phyloP scores from a whole-genome alignment of 352 stramenopile genomes.

The Phytopythium montanum region DNA sequence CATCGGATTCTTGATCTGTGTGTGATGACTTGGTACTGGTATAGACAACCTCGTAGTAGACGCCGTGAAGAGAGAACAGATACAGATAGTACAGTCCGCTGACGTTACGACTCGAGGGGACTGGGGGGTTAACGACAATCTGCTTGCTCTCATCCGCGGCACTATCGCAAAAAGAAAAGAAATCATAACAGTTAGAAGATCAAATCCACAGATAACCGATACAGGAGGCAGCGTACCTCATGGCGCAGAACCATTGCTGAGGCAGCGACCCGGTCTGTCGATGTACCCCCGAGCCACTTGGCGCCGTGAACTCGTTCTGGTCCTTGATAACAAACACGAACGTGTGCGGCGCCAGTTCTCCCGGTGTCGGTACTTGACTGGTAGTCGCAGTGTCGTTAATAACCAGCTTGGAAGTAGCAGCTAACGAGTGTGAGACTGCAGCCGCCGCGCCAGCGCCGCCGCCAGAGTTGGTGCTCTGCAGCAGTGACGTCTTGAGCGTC shows the following conservation, averaged over 20 bases:
- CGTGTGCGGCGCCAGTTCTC: conserved; percentile 17
- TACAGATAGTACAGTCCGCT: conserved; percentile 27
- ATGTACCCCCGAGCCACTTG: conserved; percentile 5
- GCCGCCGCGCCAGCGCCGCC: conserved; percentile 29
- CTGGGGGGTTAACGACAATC: conserved; percentile 20
- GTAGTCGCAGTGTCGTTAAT: conserved; percentile 8
- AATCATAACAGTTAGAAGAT: too few species aligned
- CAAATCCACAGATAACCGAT: too few species aligned
- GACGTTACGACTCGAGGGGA: not conserved
- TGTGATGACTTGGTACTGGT: not conserved
- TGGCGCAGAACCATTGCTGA: conserved; percentile 46
- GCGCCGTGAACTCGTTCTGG: not conserved
- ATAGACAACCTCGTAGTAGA: conserved; percentile 26
- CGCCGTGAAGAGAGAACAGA: conserved; percentile 31
- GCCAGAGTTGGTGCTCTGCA: conserved; percentile 32
- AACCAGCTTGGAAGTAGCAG: conserved; percentile 15
- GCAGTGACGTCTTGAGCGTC: conserved; percentile 34
- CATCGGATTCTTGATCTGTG: not conserved
- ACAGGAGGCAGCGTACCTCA: conserved; percentile 11
- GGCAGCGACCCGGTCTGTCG: conserved; percentile 16
- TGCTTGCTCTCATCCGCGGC: conserved; percentile 37
- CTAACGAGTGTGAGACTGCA: conserved; percentile 14
- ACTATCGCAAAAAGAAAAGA: conserved; percentile 4
- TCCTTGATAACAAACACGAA: conserved; percentile 46
- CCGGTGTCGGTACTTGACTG: conserved; percentile 4